Evolutionary conservation across 2,329 filamentous ascomycete species (phyloP), one percentile per base, ranked within the genome.

Genomic region (Dryadomyces quercivorus): DNA sequence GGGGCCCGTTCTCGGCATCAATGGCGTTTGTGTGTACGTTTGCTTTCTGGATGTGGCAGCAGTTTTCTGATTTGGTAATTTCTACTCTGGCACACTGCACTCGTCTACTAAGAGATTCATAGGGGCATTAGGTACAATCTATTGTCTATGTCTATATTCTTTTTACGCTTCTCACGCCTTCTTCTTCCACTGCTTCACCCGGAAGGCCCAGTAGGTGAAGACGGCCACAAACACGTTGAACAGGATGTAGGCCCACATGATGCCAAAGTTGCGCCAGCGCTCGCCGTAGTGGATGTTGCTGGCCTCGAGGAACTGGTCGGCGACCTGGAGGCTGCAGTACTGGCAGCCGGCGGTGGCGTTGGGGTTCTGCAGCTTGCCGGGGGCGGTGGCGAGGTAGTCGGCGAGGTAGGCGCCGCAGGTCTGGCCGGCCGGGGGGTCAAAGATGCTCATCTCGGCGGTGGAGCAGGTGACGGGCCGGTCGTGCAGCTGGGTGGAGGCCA

Each of bases 231-330:
- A 66, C 43, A 85, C 74, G 61, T 88, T 85, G 65, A 87, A 85
- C 0, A 69, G 57, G 43, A 88, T 75, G 60, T 77, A 88, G 0
- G 72, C 81, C 77, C 82, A 88, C 62, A 88, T 70, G 44, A 88
- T 72, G 1, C 84, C 85, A 56, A 81, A 87, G 63, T 88, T 86
- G 55, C 84, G 73, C 84, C 84, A 88, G 2, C 80, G 63, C 53
- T 84, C 73, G 3, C 56, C 61, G 60, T 76, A 84, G 21, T 64
- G 67, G 44, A 84, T 77, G 9, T 65, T 59, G 1, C 71, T 72
- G 0, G 62, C 66, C 2, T 69, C 66, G 0, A 83, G 63, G 52
- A 67, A 88, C 65, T 88, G 76, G 54, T 82, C 75, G 0, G 85
- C 86, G n/a, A 70, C 71, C 1, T 66, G 69, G 60, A 83, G 80